A percentile compares a stretch with the other conserved stretches of the same genome.
Conservation (phyloP, 257 asterid genomes). For the Salvia miltiorrhiza region DNA sequence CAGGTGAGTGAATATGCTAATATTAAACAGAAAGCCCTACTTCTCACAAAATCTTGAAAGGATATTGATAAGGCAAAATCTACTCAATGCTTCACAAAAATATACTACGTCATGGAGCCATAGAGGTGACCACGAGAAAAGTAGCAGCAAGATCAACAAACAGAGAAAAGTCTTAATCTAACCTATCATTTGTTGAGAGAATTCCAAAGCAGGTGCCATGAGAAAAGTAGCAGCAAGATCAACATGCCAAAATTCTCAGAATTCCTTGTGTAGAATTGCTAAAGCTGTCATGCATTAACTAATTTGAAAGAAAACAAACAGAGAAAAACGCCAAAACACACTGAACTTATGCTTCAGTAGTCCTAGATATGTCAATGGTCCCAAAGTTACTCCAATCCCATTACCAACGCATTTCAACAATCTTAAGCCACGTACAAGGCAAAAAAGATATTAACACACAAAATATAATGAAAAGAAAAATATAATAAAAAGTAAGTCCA, state of each 20-base stretch:
- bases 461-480: slow-evolving; percentile 1
- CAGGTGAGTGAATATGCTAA: slow-evolving; percentile 9
- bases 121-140: too few relatives aligned
- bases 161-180: slow-evolving; percentile 18
- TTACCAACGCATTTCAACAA: slow-evolving; percentile 25
- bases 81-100: slow-evolving; percentile 18
- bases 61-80: neutral
- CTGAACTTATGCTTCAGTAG: slow-evolving; percentile 19
- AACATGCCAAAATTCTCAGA: slow-evolving; percentile 25
- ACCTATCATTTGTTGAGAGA: slow-evolving; percentile 4
- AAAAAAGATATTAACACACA: slow-evolving; percentile 9
- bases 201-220: slow-evolving; percentile 24
- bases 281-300: slow-evolving; percentile 14
- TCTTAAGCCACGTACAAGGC: slow-evolving; percentile 23
- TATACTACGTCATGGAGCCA: slow-evolving; percentile 17
- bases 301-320: slow-evolving; percentile 18
- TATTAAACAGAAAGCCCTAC: neutral
- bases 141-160: too few relatives aligned
- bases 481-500: neutral
- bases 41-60: slow-evolving; percentile 14
- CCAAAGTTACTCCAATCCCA: slow-evolving; percentile 31
- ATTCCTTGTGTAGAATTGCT: slow-evolving; percentile 19
- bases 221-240: slow-evolving; percentile 18
- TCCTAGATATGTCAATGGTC: slow-evolving; percentile 19
- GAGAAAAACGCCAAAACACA: too few relatives aligned